Evolutionary conservation across 2,329 filamentous ascomycete species (phyloP), one percentile per base, ranked within the genome.

Genomic region (Sclerotinia minor): DNA sequence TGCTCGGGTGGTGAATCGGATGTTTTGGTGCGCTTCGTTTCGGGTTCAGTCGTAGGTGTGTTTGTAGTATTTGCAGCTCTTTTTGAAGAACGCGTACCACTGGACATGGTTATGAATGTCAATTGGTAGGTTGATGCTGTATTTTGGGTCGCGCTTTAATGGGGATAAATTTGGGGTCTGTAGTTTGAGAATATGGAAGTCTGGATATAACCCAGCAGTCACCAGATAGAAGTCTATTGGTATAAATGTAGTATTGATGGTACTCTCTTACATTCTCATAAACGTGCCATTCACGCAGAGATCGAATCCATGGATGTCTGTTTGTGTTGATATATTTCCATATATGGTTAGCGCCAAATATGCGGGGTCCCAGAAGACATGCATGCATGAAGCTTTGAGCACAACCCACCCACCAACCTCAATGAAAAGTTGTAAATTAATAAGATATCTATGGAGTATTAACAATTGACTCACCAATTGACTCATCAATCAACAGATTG

Each of bases 401-500:
- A 60, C 41, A 49, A n/a, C n/a, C n/a, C n/a, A n/a, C n/a, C n/a
- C n/a, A n/a, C n/a, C n/a, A n/a, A n/a, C 13, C 44, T 60, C 44
- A 35, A 45, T 49, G 24, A 49, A 49, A 60, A 60, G 57, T 47
- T 47, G 57, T 7, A 41, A 49, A 49, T 44, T 35, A 49, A 49
- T 35, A 49, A 49, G 49, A 49, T 29, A 59, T 17, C 35, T 47
- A 19, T 8, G 35, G 35, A 35, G 35, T 35, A 32, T 60, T 32
- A 35, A 54, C 19, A 32, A 35, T 61, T 49, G 44, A 49, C 58
- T 60, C 58, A 60, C 45, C 13, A 32, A n/a, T 49, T 60, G 58
- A 49, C 58, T 61, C 58, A 61, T 21, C 17, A 50, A 49, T 49
- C 29, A 61, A 61, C 29, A 50, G n/a, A 61, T 61, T 49, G 38